These are phyloP conservation scores for Pyrenula massariospora DNA, from an alignment of 495 filamentous ascomycete species.

Conservation along the genomic window DNA sequence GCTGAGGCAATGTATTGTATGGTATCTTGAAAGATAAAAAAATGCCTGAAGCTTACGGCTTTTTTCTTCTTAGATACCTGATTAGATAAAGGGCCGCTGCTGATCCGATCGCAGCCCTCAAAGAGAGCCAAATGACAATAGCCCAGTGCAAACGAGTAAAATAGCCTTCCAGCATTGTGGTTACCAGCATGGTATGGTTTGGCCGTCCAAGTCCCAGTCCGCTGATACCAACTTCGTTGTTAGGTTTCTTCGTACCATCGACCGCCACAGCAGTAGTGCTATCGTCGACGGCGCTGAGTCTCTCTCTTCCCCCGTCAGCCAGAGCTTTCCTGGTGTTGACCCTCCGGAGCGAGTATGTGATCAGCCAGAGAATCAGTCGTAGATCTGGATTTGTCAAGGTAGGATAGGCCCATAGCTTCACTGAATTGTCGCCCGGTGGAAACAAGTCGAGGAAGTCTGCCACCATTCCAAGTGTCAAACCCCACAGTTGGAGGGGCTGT, in stretches of 20 bases:
- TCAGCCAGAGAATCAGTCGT: constrained; percentile 42
- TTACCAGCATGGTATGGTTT: constrained; percentile 31
- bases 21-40: too few species aligned
- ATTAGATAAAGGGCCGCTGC: constrained; percentile 19
- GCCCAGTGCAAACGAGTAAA: constrained; percentile 51
- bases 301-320: not conserved
- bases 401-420: constrained; percentile 57
- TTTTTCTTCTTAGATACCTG: constrained; percentile 15
- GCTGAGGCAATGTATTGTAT: too few species aligned
- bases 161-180: constrained; percentile 57
- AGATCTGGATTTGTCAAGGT: constrained; percentile 62
- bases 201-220: constrained; percentile 32
- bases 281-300: constrained; percentile 25
- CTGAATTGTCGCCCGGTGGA: constrained; percentile 44
- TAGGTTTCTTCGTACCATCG: constrained; percentile 13
- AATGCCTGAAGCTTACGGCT: too few species aligned
- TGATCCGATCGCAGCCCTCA: constrained; percentile 24
- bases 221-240: constrained; percentile 32
- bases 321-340: constrained; percentile 24
- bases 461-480: constrained; percentile 59
- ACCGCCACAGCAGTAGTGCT: constrained; percentile 30
- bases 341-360: constrained; percentile 50
- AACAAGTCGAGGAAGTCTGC: constrained; percentile 64
- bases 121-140: constrained; percentile 37
- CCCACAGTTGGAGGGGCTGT: constrained; percentile 59